Evolutionary conservation across 169 alveolate species (phyloP).

Genomic region (Plasmodium adleri): DNA sequence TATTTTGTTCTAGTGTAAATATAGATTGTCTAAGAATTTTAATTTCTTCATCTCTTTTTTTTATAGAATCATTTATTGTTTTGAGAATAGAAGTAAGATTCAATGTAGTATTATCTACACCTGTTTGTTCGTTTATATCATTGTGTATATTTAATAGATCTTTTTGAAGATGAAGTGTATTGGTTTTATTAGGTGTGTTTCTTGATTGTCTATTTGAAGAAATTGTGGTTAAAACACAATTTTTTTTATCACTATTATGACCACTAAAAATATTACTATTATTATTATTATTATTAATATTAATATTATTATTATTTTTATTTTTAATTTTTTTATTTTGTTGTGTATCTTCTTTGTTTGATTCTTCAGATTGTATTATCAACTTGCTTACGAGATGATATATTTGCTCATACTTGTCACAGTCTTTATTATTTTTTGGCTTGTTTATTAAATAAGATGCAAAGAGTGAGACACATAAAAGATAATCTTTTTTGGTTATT

Average conservation of each 20-base stretch:
- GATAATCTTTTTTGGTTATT: slow-evolving; percentile 21
- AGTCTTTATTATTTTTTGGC: background rate
- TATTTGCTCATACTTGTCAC: slow-evolving; percentile 3
- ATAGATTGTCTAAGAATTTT: background rate
- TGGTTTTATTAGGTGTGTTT: no score
- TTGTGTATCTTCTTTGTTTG: background rate
- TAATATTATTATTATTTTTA: background rate
- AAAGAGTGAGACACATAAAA: background rate
- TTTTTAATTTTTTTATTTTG: background rate
- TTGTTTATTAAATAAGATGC: background rate
- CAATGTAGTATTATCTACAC: background rate
- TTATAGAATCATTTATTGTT: slow-evolving; percentile 6
- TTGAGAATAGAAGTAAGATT: background rate
- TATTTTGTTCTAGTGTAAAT: slow-evolving; percentile 14
- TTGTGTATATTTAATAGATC: no score
- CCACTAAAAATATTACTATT: no score
- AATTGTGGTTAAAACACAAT: no score
- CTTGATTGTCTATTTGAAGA: no score
- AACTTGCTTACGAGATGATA: background rate
- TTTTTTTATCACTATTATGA: no score
- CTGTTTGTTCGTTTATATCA: background rate
- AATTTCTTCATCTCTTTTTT: slow-evolving; percentile 31
- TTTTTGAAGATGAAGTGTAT: no score
- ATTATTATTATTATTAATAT: no score
- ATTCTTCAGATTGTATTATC: background rate